Conservation (phyloP, 2,329 filamentous ascomycete genomes). For the Aspergillus sp. region DNA sequence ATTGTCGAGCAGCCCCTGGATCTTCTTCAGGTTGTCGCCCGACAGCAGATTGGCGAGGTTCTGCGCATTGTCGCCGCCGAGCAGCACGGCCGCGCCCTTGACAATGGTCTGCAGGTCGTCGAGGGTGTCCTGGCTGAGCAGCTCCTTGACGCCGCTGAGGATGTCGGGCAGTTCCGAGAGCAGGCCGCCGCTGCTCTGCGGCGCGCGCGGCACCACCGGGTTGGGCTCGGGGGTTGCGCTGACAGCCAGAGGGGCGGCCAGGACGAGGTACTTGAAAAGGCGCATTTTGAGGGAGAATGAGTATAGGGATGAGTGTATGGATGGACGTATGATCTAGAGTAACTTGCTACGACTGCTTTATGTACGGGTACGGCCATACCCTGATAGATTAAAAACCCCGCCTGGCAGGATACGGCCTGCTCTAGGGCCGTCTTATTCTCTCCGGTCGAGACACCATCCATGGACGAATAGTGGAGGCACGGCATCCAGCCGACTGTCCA, state of each 20-base stretch:
- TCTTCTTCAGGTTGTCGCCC: conserved; percentile 22
- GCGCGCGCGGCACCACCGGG: conserved; percentile 22
- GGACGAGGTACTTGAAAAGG: conserved; percentile 22
- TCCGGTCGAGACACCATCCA: neutral
- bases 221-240: conserved; percentile 17
- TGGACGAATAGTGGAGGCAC: neutral
- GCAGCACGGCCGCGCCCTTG: conserved; percentile 26
- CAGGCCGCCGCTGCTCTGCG: conserved; percentile 20
- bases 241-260: conserved; percentile 16
- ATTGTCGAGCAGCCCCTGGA: conserved; percentile 25
- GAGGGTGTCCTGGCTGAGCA: conserved; percentile 25
- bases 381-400: neutral
- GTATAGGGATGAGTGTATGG: neutral
- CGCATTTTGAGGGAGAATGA: conserved; percentile 8
- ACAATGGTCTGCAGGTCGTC: conserved; percentile 26
- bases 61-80: conserved; percentile 29
- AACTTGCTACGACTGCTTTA: conserved; percentile 4
- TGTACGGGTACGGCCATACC: conserved; percentile 6
- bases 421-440: neutral
- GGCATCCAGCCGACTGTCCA: neutral
- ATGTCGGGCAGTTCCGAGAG: conserved; percentile 26
- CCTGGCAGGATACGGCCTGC: neutral
- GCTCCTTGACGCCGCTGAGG: conserved; percentile 24
- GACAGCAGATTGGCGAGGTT: conserved; percentile 26
- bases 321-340: neutral